These are phyloP conservation scores for Mycena belliarum DNA, from an alignment of 768 basidiomycete species.

Conservation along the genomic window DNA sequence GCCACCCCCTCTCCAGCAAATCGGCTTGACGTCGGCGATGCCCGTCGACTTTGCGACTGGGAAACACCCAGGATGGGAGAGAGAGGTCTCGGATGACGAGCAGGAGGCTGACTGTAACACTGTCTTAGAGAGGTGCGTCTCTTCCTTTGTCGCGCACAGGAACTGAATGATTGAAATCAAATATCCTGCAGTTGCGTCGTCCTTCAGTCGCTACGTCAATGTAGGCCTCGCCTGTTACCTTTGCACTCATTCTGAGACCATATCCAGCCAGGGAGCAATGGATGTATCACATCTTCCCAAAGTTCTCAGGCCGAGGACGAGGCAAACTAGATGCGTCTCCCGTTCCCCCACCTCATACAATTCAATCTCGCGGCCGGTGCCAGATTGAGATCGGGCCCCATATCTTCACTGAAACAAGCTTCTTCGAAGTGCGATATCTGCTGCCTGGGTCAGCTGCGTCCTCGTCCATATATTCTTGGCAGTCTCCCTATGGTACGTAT, in stretches of 20 bases:
- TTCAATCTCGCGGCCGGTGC: constrained; percentile 65
- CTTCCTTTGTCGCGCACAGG: not conserved
- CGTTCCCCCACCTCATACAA: constrained; percentile 60
- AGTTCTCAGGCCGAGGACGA: constrained; percentile 67
- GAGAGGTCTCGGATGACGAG: constrained; percentile 44
- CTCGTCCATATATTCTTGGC: constrained; percentile 9
- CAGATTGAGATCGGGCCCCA: constrained; percentile 78
- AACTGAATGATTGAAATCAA: not conserved
- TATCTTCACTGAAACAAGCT: constrained; percentile 61
- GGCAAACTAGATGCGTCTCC: constrained; percentile 54
- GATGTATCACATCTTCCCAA: constrained; percentile 67
- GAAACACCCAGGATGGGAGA: constrained; percentile 61
- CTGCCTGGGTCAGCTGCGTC: constrained; percentile 26
- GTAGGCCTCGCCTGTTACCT: constrained; percentile 35
- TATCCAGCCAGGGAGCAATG: constrained; percentile 53
- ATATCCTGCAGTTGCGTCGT: constrained; percentile 57
- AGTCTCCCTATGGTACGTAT: constrained; percentile 6
- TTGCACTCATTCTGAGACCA: constrained; percentile 15
- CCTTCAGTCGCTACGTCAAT: constrained; percentile 71
- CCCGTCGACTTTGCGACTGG: constrained; percentile 54
- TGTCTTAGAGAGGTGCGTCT: constrained; percentile 57
- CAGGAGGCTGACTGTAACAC: constrained; percentile 42
- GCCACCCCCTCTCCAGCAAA: too few species aligned
- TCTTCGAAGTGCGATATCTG: constrained; percentile 77
- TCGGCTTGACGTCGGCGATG: too few species aligned